Evolutionary conservation across 208 protist genomes (phyloP).

Genomic region (Willaertia magna): DNA sequence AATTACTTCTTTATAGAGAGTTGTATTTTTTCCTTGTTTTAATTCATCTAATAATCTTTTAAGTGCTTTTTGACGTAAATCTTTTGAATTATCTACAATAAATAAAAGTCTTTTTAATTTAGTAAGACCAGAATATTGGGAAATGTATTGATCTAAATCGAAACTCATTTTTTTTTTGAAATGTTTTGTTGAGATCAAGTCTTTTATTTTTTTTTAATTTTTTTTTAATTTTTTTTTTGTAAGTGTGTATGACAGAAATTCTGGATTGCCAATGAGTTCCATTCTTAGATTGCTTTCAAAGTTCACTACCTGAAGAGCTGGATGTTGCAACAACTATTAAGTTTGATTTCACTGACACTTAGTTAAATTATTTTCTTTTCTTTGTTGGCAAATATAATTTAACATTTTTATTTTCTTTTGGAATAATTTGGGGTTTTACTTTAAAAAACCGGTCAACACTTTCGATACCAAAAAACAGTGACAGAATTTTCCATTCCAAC

Average conservation of each 20-base stretch:
- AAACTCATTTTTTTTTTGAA: neutral
- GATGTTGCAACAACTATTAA: no score
- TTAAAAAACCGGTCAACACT: no score
- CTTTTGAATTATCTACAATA: neutral
- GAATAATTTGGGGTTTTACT: no score
- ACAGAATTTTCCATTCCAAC: no score
- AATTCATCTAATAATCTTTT: neutral
- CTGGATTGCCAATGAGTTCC: neutral
- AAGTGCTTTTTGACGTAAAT: neutral
- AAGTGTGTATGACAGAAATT: neutral
- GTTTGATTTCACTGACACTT: no score
- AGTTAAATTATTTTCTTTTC: no score
- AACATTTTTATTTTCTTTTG: no score
- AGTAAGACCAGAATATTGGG: neutral
- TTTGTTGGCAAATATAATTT: no score
- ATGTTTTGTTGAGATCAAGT: neutral
- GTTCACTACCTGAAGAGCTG: no score
- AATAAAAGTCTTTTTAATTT: neutral
- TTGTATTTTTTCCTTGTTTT: neutral
- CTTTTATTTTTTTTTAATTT: no score
- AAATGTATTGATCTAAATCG: conserved; percentile 1
- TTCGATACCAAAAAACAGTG: no score
- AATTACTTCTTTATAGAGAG: neutral
- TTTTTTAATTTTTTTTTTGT: neutral
- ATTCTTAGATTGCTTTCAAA: no score